phyloP scores from a whole-genome alignment of 176 grass and related monocot species.

The Oryza glaberrima region DNA sequence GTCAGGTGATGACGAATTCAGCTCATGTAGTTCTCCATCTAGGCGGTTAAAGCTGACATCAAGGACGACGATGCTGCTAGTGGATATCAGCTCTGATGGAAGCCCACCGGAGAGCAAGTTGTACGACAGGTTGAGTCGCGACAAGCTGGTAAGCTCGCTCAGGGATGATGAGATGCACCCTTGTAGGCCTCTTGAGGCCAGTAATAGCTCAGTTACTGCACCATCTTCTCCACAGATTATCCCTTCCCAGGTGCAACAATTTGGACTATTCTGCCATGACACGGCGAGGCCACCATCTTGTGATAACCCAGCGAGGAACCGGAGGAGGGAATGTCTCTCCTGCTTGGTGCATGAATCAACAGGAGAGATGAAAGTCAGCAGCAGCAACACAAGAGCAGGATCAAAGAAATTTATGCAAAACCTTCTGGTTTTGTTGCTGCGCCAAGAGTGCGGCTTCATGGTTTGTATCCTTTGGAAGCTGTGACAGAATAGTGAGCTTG shows the following conservation, averaged over 20 bases:
- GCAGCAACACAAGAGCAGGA: too few relatives aligned
- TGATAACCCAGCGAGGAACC: too few relatives aligned
- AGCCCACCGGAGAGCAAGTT: slow-evolving; percentile 43
- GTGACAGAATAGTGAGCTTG: too few relatives aligned
- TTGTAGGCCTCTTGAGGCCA: slow-evolving; percentile 27
- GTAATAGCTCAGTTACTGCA: background rate
- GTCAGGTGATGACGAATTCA: background rate
- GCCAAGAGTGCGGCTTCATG: too few relatives aligned
- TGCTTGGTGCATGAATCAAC: too few relatives aligned
- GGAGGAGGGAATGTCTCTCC: too few relatives aligned
- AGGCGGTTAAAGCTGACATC: slow-evolving; percentile 46
- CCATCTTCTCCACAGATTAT: slow-evolving; percentile 29
- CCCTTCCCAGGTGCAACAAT: slow-evolving; percentile 54
- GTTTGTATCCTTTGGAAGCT: background rate
- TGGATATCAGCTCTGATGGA: background rate
- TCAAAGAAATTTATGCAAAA: too few relatives aligned
- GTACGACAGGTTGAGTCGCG: slow-evolving; percentile 43
- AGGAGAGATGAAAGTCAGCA: too few relatives aligned
- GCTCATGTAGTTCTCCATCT: background rate
- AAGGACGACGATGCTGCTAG: background rate
- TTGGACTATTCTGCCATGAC: slow-evolving; percentile 31
- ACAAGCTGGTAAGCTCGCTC: slow-evolving; percentile 23
- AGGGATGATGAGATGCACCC: slow-evolving; percentile 41
- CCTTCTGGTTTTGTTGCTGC: too few relatives aligned
- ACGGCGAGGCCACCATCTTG: too few relatives aligned